phyloP scores from a whole-genome alignment of 306 rosid species.

The Alnus glutinosa region DNA sequence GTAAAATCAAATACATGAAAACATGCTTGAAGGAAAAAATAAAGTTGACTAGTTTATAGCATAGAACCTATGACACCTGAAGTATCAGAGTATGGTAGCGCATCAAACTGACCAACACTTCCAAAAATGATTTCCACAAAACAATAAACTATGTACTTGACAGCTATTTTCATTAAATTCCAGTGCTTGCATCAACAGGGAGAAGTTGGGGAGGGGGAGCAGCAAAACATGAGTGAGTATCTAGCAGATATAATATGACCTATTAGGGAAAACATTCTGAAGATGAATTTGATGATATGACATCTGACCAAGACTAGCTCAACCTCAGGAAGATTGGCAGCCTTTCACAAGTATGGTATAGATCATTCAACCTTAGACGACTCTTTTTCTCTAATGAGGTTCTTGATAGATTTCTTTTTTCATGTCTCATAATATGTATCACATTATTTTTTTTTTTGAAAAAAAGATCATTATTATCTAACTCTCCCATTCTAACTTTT shows the following conservation, averaged over 20 bases:
- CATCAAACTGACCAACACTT: background rate
- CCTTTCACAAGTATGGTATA: background rate
- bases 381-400: background rate
- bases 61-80: background rate
- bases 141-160: background rate
- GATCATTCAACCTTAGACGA: too few species aligned
- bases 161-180: background rate
- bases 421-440: background rate
- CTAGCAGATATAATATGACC: background rate
- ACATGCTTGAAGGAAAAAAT: constrained; percentile 8
- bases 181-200: background rate
- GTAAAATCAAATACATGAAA: constrained; percentile 22
- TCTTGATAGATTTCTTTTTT: background rate
- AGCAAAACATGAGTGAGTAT: background rate
- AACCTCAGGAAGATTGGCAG: background rate
- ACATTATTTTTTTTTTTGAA: background rate
- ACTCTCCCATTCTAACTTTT: constrained; percentile 1
- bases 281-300: background rate
- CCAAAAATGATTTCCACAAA: background rate
- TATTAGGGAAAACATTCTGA: background rate
- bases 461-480: background rate
- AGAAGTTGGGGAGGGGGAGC: background rate
- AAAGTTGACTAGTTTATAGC: background rate
- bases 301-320: background rate
- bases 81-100: background rate